Evolutionary conservation across 148 eudicot genomes (phyloP), one percentile per base, ranked within the genome.

Genomic region (Pouteria glomerata): DNA sequence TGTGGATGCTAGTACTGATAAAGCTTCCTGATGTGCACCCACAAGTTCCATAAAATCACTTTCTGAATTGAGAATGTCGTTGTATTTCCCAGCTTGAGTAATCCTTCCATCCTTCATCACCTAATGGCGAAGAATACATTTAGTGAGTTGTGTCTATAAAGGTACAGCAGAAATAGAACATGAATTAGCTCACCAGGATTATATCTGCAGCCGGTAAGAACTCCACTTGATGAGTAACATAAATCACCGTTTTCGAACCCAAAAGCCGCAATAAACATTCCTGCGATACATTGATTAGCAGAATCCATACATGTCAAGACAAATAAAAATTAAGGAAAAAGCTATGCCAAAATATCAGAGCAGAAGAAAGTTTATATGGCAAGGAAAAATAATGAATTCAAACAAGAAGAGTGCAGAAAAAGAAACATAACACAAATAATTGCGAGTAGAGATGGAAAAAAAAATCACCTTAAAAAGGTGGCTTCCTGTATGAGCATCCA

Each of bases 71-170:
- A 87, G 86, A 51, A 87, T 82, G 69, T 82, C 83, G 31, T 77
- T 56, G 68, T 84, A 87, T 71, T 82, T 84, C 55, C 90, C 90
- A 15, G 86, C 85, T 82, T 87, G 86, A 42, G 81, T 66, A 30
- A 87, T 87, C 57, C 68, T 72, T 60, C 90, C 90, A 39, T 87
- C 83, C 79, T 84, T 87, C 86, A 87, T 78, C 73, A 87, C 88
- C 90, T 85, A 64, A 15, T 18, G 60, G 37, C 11, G n/a, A 23
- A 44, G 50, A 13, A 35, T 42, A 4, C 23, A 0, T 16, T 13
- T 0, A 19, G 37, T 44, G 45, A 18, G 14, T 3, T 6, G 19
- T 35, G 29, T 13, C 6, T 4, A 57, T n/a, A 57, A 70, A 39
- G 52, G 18, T 24, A 69, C 7, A 48, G 16, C 57, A 57, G 51